Evolutionary conservation across 345 rosid species (phyloP).

Genomic region (Raphanus sativus): DNA sequence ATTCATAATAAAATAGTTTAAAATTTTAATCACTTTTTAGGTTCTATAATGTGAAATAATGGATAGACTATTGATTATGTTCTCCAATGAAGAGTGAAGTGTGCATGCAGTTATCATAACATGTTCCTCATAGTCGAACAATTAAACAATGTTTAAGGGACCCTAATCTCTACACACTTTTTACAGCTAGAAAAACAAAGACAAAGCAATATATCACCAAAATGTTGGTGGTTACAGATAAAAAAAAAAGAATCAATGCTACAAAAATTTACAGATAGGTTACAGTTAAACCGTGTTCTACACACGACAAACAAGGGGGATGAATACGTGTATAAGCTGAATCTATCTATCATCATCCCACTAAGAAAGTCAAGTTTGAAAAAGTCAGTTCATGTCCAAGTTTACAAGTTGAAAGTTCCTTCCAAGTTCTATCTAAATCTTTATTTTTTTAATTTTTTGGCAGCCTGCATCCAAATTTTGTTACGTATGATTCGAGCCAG

Average conservation of each 20-base stretch:
- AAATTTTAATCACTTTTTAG: neutral
- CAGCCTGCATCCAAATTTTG: constrained; percentile 3
- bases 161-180: constrained; percentile 16
- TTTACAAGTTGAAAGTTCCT: constrained; percentile 25
- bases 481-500: constrained; percentile 33
- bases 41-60: constrained; percentile 4
- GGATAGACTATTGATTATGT: constrained; percentile 21
- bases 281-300: neutral
- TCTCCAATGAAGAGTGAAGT: constrained; percentile 32
- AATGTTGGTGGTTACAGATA: neutral
- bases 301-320: neutral
- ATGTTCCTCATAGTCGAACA: constrained; percentile 29
- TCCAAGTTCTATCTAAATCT: neutral
- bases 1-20: no score
- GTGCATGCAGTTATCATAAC: constrained; percentile 36
- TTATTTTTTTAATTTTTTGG: neutral
- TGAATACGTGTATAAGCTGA: neutral
- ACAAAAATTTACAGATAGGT: neutral
- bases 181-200: neutral
- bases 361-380: constrained; percentile 34
- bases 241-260: neutral
- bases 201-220: neutral
- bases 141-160: constrained; percentile 5
- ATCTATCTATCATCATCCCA: neutral
- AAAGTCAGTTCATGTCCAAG: constrained; percentile 26